A percentile compares a stretch with the other conserved stretches of the same genome.
Evolutionary conservation across 1,284 basidiomycete genomes (phyloP).

Genomic region (Kalmanozyma brasiliensis): DNA sequence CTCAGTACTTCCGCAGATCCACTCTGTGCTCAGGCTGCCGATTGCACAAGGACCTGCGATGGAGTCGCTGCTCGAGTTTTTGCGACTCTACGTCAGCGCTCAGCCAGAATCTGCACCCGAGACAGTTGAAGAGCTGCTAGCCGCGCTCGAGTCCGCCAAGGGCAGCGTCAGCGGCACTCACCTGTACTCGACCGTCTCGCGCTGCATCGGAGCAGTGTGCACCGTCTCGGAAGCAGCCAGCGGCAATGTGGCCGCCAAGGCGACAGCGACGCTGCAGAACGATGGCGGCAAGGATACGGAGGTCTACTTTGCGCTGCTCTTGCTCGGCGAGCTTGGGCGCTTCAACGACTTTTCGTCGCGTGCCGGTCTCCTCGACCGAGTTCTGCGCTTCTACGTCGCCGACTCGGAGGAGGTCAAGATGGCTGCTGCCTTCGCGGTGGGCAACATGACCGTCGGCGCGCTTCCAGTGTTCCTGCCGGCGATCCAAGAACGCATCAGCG

Average conservation of each 20-base stretch:
- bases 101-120: conserved; percentile 71
- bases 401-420: conserved; percentile 59
- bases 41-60: conserved; percentile 79
- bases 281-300: conserved; percentile 46
- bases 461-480: conserved; percentile 83
- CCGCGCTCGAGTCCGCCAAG: conserved; percentile 32
- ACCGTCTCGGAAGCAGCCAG: conserved; percentile 32
- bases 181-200: conserved; percentile 50
- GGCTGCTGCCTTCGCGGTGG: conserved; percentile 69
- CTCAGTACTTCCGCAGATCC: conserved; percentile 75
- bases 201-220: conserved; percentile 58
- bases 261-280: conserved; percentile 22
- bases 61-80: conserved; percentile 84
- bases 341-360: conserved; percentile 50
- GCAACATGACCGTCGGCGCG: conserved; percentile 93
- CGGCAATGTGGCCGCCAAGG: conserved; percentile 28
- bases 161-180: conserved; percentile 34
- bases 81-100: conserved; percentile 80
- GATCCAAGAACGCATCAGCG: conserved; percentile 80
- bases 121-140: conserved; percentile 41
- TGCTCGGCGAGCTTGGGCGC: conserved; percentile 59
- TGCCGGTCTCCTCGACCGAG: conserved; percentile 40
- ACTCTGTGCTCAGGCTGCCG: conserved; percentile 79
- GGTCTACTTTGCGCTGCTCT: conserved; percentile 50
- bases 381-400: conserved; percentile 33